These are phyloP conservation scores for Thielaviopsis populi DNA, from an alignment of 2,329 filamentous ascomycete genomes.

Conservation along the genomic window DNA sequence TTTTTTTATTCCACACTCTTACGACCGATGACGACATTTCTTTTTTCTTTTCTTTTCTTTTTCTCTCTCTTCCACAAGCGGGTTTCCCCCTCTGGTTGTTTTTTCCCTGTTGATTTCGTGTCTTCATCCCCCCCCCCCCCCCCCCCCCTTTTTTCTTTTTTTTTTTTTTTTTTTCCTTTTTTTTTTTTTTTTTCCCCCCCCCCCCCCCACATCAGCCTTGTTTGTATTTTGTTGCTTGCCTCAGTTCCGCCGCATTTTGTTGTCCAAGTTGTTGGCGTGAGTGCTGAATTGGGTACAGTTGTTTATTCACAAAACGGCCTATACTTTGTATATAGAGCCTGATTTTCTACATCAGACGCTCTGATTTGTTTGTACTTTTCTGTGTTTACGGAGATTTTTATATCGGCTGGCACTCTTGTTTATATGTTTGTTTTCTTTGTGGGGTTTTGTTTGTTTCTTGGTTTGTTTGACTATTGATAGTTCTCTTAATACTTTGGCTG, in stretches of 20 bases:
- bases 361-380: not conserved
- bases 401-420: too few relatives aligned
- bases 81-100: not conserved
- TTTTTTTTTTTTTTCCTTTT: not conserved
- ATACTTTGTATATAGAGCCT: slow-evolving; percentile 1
- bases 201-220: not conserved
- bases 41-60: not conserved
- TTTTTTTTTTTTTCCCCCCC: too few relatives aligned
- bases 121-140: not conserved
- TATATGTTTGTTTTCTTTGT: not conserved
- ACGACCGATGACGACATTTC: not conserved
- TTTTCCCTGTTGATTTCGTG: not conserved
- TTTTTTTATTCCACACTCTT: not conserved
- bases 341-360: not conserved
- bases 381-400: not conserved
- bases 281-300: not conserved
- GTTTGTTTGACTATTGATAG: not conserved
- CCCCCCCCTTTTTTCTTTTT: not conserved
- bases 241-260: not conserved
- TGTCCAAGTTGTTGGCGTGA: not conserved
- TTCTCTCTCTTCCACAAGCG: not conserved
- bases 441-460: not conserved
- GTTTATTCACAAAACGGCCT: slow-evolving; percentile 2
- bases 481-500: not conserved
- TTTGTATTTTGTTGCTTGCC: not conserved